Percentiles rank a stretch among this genome's conserved stretches.
These are phyloP conservation scores for Trichoderma asperelloides DNA, from an alignment of 495 filamentous ascomycete genomes.

Conservation along the genomic window DNA sequence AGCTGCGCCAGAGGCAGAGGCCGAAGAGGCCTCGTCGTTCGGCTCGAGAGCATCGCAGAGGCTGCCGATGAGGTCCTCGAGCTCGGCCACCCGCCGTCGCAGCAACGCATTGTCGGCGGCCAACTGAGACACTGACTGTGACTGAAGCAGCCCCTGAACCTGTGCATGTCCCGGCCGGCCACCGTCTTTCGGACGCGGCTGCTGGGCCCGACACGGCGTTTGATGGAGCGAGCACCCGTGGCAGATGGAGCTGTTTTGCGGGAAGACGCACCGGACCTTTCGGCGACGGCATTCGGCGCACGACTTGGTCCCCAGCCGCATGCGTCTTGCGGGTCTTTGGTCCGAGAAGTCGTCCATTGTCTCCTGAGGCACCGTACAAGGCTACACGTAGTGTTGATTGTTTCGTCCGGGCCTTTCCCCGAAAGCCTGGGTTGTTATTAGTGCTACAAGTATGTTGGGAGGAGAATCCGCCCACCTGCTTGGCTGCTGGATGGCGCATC, in stretches of 20 bases:
- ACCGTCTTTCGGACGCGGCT: not conserved
- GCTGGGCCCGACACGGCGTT: conserved; percentile 1
- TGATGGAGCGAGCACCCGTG: not conserved
- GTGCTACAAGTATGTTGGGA: too few relatives aligned
- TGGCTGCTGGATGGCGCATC: too few relatives aligned
- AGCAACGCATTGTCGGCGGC: not conserved
- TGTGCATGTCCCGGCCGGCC: not conserved
- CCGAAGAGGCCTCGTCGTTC: not conserved
- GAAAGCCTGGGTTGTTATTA: too few relatives aligned
- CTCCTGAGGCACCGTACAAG: not conserved
- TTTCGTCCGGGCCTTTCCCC: too few relatives aligned
- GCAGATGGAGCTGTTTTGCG: not conserved
- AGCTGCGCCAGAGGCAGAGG: not conserved
- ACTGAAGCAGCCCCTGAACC: not conserved
- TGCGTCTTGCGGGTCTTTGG: not conserved
- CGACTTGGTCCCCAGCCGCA: conserved; percentile 4
- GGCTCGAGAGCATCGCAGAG: not conserved
- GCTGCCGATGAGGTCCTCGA: not conserved
- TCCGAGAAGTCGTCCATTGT: not conserved
- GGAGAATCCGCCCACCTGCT: too few relatives aligned
- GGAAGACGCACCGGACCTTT: conserved; percentile 5
- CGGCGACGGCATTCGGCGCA: conserved; percentile 5
- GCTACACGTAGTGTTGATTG: too few relatives aligned
- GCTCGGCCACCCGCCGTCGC: not conserved
- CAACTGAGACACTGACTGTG: not conserved